Conservation (phyloP, 441 rosid species). For the Populus hybrid region DNA sequence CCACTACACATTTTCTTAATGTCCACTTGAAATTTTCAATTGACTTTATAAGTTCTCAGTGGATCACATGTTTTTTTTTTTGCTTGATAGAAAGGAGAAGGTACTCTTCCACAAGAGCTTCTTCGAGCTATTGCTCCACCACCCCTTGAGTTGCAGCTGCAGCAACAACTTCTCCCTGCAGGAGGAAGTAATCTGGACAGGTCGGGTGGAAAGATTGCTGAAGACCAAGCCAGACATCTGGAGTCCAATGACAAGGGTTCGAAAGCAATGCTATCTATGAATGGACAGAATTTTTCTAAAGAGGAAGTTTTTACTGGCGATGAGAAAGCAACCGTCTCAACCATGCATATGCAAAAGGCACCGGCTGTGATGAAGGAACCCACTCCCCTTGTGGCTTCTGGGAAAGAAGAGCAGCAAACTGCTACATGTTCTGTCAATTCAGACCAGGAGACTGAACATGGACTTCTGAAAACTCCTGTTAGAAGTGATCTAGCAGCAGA, state of each 20-base stretch:
- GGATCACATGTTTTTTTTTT: constrained; percentile 12
- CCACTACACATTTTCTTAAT: not conserved
- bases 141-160: constrained; percentile 74
- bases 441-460: constrained; percentile 74
- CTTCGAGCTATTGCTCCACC: constrained; percentile 93
- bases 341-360: constrained; percentile 43
- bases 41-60: constrained; percentile 17
- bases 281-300: constrained; percentile 47
- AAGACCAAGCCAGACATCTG: constrained; percentile 53
- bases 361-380: constrained; percentile 51
- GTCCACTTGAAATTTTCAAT: constrained; percentile 4
- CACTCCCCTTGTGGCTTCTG: constrained; percentile 34
- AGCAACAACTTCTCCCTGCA: constrained; percentile 49
- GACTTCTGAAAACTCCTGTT: constrained; percentile 49
- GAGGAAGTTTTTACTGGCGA: constrained; percentile 61
- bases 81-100: constrained; percentile 87
- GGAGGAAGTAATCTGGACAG: constrained; percentile 62
- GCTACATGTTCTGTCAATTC: constrained; percentile 53
- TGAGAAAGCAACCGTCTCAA: constrained; percentile 56
- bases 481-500: constrained; percentile 66
- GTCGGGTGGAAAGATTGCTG: constrained; percentile 56
- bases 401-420: constrained; percentile 78
- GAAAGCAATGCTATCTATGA: constrained; percentile 43
- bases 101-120: constrained; percentile 93
- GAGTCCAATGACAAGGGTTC: constrained; percentile 63